Conservation (phyloP, 257 asterid species). For the Linderniella brevidens region DNA sequence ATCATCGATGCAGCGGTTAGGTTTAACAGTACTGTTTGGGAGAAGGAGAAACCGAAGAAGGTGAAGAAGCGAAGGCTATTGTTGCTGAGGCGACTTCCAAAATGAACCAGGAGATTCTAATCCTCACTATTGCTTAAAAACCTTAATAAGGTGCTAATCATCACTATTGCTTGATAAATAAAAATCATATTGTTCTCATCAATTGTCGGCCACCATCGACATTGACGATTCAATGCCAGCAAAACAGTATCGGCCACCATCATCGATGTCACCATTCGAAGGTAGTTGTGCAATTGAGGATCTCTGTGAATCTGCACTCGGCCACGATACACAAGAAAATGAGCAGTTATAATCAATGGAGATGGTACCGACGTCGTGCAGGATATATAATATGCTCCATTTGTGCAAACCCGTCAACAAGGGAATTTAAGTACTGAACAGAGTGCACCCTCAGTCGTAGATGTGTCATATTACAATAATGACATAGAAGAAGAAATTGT, state of each 20-base stretch:
- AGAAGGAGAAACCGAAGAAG: too few relatives aligned
- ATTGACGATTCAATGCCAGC: slow-evolving; percentile 46
- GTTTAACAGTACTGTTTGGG: too few relatives aligned
- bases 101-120: too few relatives aligned
- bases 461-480: slow-evolving; percentile 39
- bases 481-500: slow-evolving; percentile 98
- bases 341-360: slow-evolving; percentile 39
- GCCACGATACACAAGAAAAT: slow-evolving; percentile 31
- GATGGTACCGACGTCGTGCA: slow-evolving; percentile 24
- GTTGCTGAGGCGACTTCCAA: too few relatives aligned
- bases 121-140: too few relatives aligned
- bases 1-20: too few relatives aligned
- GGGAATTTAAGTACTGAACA: slow-evolving; percentile 16
- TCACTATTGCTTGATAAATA: too few relatives aligned
- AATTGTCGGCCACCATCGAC: too few relatives aligned
- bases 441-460: slow-evolving; percentile 44
- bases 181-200: too few relatives aligned
- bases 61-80: too few relatives aligned
- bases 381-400: slow-evolving; percentile 15
- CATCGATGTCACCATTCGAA: too few relatives aligned
- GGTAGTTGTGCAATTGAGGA: slow-evolving; percentile 41
- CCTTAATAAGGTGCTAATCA: too few relatives aligned
- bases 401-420: slow-evolving; percentile 10
- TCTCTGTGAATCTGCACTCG: slow-evolving; percentile 35
- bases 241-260: slow-evolving; percentile 32